Evolutionary conservation across 371 early-diverging fungal genomes (phyloP), one percentile per base, ranked within the genome.

Genomic region (Conidiobolus incongruus): DNA sequence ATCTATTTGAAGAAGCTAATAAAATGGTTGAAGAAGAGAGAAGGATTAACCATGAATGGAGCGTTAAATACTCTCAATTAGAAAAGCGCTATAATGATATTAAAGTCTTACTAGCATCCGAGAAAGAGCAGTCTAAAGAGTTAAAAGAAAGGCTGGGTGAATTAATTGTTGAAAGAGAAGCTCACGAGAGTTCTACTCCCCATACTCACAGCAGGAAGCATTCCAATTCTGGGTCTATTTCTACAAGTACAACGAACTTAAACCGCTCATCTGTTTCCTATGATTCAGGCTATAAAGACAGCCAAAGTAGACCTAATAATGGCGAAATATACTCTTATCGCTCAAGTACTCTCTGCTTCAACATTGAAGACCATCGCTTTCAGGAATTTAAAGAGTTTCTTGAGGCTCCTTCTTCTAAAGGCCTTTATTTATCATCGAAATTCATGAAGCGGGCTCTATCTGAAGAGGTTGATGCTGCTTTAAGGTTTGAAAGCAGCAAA

Each of bases 1-100:
- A 61, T 20, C 55, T 87, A 28, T 87, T 84, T 52, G 82, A 82
- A 48, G 74, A 81, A 49, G 84, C 84, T 2, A 82, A 83, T 50
- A 60, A 51, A 7, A 66, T 83, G 69, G 87, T 87, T 10, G 73
- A 79, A 4, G 58, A 61, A 16, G 83, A 83, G 48, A 53, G 56
- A 28, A 24, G 30, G 15, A 15, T 30, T 7, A 41, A 31, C 30
- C 11, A 30, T 7, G 26, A 12, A 10, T 24, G 20, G 41, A 13
- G 13, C 4, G 21, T 38, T 12, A 38, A 38, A n/a, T 38, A 21
- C 21, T 24, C 23, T 24, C 23, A 41, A 12, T 15, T 41, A 21
- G n/a, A n/a, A n/a, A 35, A 11, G n/a, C n/a, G 21, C 20, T 39
- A 21, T 19, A 23, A 39, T 5, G 41, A 41, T 24, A 12, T 30